phyloP scores from a whole-genome alignment of 768 basidiomycete species.

The Leccinum sublutescens region DNA sequence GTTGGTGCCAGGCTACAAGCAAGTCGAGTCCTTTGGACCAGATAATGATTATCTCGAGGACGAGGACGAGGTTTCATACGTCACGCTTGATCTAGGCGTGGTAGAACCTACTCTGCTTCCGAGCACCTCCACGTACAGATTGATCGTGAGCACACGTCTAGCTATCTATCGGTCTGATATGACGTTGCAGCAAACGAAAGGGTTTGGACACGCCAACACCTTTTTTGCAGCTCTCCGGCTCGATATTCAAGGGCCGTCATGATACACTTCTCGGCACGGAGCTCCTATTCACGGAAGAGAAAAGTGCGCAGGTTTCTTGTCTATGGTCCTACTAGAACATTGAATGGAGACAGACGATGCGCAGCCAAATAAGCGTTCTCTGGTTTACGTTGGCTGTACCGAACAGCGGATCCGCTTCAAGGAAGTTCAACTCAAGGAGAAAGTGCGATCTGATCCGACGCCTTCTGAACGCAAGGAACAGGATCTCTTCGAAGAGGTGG shows the following conservation, averaged over 20 bases:
- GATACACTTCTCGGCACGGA: slow-evolving; percentile 71
- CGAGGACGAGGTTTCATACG: slow-evolving; percentile 56
- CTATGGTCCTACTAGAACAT: not conserved
- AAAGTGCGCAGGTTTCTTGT: slow-evolving; percentile 39
- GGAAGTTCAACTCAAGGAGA: slow-evolving; percentile 56
- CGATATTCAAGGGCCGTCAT: slow-evolving; percentile 68
- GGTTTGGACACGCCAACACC: slow-evolving; percentile 78
- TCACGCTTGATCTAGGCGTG: slow-evolving; percentile 70
- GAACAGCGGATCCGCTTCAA: slow-evolving; percentile 71
- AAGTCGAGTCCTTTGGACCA: slow-evolving; percentile 65
- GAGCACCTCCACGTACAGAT: slow-evolving; percentile 62
- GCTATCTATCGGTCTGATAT: not conserved
- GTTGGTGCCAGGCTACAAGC: slow-evolving; percentile 58
- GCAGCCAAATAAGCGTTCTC: slow-evolving; percentile 52
- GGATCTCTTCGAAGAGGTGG: slow-evolving; percentile 21
- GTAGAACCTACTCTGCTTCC: slow-evolving; percentile 76
- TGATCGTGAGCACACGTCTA: slow-evolving; percentile 55
- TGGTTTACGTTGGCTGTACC: slow-evolving; percentile 41
- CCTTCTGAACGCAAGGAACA: slow-evolving; percentile 4
- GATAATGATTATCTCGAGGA: slow-evolving; percentile 65
- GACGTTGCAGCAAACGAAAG: slow-evolving; percentile 33
- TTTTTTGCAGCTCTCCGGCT: slow-evolving; percentile 73
- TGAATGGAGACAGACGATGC: slow-evolving; percentile 49
- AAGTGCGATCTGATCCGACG: slow-evolving; percentile 33
- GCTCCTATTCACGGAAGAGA: slow-evolving; percentile 68